phyloP scores from a whole-genome alignment of 176 grass and related monocot genomes.

The Urochloa ruziziensis region DNA sequence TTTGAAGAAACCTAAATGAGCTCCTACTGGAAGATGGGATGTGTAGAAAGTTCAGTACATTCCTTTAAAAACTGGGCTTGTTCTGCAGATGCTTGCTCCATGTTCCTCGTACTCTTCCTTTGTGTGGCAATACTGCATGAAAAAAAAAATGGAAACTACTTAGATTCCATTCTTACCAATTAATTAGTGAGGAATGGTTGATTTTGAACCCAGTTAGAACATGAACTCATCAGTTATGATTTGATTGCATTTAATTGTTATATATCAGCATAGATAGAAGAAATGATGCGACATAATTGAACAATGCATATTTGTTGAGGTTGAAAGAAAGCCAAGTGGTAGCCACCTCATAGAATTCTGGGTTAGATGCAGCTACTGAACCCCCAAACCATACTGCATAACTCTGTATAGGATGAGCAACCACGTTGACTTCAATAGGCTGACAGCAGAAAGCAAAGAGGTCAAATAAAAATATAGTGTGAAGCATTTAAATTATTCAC shows the following conservation, averaged over 20 bases:
- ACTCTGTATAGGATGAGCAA: conserved; percentile 86
- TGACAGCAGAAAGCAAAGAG: conserved; percentile 35
- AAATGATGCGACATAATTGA: background rate
- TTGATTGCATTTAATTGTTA: background rate
- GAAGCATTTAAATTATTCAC: conserved; percentile 8
- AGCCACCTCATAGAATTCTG: conserved; percentile 83
- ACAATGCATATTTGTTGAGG: background rate
- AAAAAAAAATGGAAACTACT: conserved; percentile 26
- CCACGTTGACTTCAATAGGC: conserved; percentile 96
- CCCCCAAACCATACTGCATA: conserved; percentile 98
- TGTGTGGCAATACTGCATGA: conserved; percentile 74
- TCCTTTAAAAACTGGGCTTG: conserved; percentile 97
- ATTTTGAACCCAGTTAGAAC: background rate
- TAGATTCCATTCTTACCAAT: background rate
- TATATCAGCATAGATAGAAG: background rate
- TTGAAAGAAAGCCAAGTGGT: background rate
- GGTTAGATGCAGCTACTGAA: conserved; percentile 90
- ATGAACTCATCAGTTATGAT: background rate
- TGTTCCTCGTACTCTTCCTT: conserved; percentile 98
- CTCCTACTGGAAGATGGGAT: conserved; percentile 26
- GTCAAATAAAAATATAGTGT: background rate
- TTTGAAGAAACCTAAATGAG: conserved; percentile 32
- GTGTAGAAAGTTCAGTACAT: conserved; percentile 67
- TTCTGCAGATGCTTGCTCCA: conserved; percentile 94
- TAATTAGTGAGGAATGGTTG: background rate